These are phyloP conservation scores for Chrysophaeum taylorii DNA, from an alignment of 352 stramenopile genomes.

Conservation along the genomic window DNA sequence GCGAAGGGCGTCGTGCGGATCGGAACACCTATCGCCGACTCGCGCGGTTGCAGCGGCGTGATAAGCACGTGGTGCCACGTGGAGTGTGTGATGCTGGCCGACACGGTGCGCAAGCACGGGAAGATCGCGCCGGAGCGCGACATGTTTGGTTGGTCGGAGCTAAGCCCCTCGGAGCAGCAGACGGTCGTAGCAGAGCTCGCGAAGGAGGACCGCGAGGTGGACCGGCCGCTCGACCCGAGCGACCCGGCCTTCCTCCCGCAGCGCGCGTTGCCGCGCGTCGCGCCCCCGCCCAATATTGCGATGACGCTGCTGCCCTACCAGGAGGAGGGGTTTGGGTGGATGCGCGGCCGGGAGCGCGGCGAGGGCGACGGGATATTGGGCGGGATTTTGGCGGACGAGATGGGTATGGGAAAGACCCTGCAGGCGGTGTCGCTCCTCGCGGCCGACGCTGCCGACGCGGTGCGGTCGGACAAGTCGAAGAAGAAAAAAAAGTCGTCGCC, in stretches of 20 bases:
- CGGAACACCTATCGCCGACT: neutral
- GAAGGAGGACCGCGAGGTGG: neutral
- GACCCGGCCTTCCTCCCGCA: neutral
- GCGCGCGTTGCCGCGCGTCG: conserved; percentile 7
- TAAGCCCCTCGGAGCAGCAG: neutral
- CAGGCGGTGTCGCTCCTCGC: conserved; percentile 19
- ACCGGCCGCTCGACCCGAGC: neutral
- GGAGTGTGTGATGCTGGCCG: conserved; percentile 1
- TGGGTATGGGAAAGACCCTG: conserved; percentile 62
- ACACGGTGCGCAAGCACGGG: too few relatives aligned
- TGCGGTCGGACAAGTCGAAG: neutral
- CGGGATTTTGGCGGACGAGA: conserved; percentile 95
- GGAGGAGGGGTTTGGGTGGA: conserved; percentile 89
- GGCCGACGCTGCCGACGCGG: neutral
- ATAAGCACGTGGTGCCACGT: conserved; percentile 1
- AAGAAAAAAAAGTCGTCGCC: too few relatives aligned
- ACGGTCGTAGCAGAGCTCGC: neutral
- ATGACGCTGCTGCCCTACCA: conserved; percentile 94
- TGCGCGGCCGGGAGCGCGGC: conserved; percentile 76
- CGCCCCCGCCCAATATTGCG: conserved; percentile 57
- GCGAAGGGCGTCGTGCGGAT: neutral
- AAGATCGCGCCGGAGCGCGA: too few relatives aligned
- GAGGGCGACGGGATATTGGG: conserved; percentile 54
- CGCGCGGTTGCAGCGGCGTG: neutral
- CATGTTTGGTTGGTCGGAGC: neutral